phyloP scores from a whole-genome alignment of 805 yeast species.

The Zygosaccharomyces rouxii region DNA sequence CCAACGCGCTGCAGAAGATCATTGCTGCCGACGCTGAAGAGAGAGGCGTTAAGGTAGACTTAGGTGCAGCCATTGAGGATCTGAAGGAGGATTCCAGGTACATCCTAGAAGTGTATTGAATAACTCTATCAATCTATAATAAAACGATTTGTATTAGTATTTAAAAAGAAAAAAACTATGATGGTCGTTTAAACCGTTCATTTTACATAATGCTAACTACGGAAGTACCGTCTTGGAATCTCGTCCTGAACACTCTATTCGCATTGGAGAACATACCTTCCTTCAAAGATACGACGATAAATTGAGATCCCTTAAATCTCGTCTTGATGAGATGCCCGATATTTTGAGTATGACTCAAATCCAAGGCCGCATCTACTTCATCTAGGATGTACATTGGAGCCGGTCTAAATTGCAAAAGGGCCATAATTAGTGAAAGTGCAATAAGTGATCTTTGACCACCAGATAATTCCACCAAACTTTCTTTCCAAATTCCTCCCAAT shows the following conservation, averaged over 20 bases:
- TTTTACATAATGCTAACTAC: slow-evolving; percentile 68
- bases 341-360: slow-evolving; percentile 93
- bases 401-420: slow-evolving; percentile 88
- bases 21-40: slow-evolving; percentile 63
- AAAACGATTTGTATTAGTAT: neutral
- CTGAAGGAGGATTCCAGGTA: slow-evolving; percentile 91
- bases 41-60: slow-evolving; percentile 64
- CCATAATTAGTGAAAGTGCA: slow-evolving; percentile 88
- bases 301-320: slow-evolving; percentile 90
- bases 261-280: slow-evolving; percentile 99
- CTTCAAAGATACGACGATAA: slow-evolving; percentile 91
- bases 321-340: slow-evolving; percentile 96
- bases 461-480: slow-evolving; percentile 85
- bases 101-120: slow-evolving; percentile 83
- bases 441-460: slow-evolving; percentile 97
- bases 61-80: slow-evolving; percentile 79
- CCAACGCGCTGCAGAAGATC: slow-evolving; percentile 82
- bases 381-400: slow-evolving; percentile 98
- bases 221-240: slow-evolving; percentile 96
- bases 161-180: neutral
- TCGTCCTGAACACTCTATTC: slow-evolving; percentile 84
- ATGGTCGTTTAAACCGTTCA: neutral
- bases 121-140: neutral
- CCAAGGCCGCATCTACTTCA: slow-evolving; percentile 98
- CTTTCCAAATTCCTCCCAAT: slow-evolving; percentile 92